A percentile compares a stretch with the other conserved stretches of the same genome.
These are phyloP conservation scores for Paraphoma sp. DNA, from an alignment of 2,329 filamentous ascomycete genomes.

Conservation along the genomic window DNA sequence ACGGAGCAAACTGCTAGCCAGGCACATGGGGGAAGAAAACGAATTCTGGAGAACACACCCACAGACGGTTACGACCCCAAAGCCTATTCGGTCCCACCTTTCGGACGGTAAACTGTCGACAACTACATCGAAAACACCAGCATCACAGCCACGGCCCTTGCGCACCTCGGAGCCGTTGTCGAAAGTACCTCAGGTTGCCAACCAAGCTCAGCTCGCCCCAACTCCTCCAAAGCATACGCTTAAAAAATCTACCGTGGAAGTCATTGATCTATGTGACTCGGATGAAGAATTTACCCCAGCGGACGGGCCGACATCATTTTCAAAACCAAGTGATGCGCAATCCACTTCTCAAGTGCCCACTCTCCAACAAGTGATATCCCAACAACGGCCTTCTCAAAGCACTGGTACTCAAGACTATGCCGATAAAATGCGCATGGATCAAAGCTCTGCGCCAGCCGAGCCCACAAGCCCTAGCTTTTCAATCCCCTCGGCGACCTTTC, in stretches of 20 bases:
- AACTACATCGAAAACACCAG: too few relatives aligned
- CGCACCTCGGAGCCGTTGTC: too few relatives aligned
- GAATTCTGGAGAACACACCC: slow-evolving; percentile 9
- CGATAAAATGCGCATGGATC: neutral
- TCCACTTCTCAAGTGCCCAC: neutral
- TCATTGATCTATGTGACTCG: slow-evolving; percentile 16
- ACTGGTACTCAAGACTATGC: neutral
- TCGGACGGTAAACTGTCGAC: too few relatives aligned
- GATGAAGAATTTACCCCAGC: too few relatives aligned
- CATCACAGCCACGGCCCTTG: too few relatives aligned
- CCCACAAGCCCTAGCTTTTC: neutral
- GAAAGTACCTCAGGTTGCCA: too few relatives aligned
- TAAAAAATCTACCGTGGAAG: neutral
- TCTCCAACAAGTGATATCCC: neutral
- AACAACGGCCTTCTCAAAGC: neutral
- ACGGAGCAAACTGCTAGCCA: neutral
- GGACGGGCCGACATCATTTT: too few relatives aligned
- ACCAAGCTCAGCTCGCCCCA: too few relatives aligned
- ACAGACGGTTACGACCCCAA: too few relatives aligned
- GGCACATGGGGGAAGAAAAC: slow-evolving; percentile 11
- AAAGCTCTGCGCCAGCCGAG: too few relatives aligned
- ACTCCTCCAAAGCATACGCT: neutral
- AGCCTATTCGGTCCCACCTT: too few relatives aligned
- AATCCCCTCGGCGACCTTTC: slow-evolving; percentile 1
- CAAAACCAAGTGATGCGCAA: neutral